These are phyloP conservation scores for Tetrahymena elliotti DNA, from an alignment of 73 alveolate species.

Conservation along the genomic window DNA sequence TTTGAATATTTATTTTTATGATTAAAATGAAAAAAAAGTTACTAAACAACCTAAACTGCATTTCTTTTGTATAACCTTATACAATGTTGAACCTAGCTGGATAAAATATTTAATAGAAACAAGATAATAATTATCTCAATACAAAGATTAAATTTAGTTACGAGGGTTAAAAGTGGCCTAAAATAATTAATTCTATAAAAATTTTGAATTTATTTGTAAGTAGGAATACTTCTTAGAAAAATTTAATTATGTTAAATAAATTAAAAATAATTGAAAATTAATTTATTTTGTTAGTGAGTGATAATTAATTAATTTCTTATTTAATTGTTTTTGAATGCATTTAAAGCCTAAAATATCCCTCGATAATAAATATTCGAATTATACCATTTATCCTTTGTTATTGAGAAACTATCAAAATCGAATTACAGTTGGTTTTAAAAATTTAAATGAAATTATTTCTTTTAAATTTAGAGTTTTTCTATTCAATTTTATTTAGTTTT, in stretches of 20 bases:
- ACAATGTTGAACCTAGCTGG: background rate
- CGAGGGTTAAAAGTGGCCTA: background rate
- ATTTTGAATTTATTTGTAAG: background rate
- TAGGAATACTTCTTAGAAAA: background rate
- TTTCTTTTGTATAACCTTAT: background rate
- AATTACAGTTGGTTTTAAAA: too few species aligned
- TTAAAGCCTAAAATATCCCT: too few species aligned
- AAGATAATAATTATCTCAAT: background rate
- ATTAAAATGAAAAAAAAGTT: background rate
- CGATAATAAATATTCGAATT: too few species aligned
- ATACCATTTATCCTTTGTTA: too few species aligned
- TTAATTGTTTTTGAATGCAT: too few species aligned
- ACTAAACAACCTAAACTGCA: background rate
- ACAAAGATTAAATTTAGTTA: too few species aligned
- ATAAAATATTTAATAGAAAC: background rate
- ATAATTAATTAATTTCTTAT: too few species aligned
- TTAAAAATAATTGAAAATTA: background rate
- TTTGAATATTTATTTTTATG: background rate
- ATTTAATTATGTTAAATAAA: background rate
- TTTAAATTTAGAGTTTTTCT: too few species aligned
- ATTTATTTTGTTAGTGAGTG: too few species aligned
- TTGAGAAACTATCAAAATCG: too few species aligned
- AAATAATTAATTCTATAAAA: background rate
- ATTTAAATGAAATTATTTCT: too few species aligned
- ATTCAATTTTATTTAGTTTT: too few species aligned